These are phyloP conservation scores for Globisporangium solare DNA, from an alignment of 352 stramenopile genomes.

Conservation along the genomic window DNA sequence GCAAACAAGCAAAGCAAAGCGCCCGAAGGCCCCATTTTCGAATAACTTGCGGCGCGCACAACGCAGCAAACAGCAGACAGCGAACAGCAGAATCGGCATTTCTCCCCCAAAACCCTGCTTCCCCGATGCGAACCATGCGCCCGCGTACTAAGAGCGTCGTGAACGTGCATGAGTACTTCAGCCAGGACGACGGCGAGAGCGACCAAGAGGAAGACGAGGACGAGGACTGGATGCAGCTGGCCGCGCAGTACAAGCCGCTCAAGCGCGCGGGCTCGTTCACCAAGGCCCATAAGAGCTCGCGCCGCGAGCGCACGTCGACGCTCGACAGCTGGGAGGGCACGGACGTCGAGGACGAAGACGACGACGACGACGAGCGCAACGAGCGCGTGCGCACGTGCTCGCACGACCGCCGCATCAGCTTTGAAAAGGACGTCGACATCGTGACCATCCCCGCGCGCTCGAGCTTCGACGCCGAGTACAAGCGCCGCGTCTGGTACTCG, in stretches of 20 bases:
- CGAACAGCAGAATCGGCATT: background rate
- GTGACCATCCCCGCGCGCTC: constrained; percentile 65
- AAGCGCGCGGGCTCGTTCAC: constrained; percentile 19
- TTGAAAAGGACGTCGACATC: constrained; percentile 65
- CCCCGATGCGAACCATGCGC: constrained; percentile 37
- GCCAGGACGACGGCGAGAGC: constrained; percentile 39
- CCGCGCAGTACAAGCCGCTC: constrained; percentile 19
- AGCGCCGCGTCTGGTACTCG: constrained; percentile 74
- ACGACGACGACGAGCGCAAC: constrained; percentile 44
- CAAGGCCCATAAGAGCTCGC: constrained; percentile 27
- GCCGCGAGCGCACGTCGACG: constrained; percentile 48
- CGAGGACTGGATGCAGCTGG: constrained; percentile 50
- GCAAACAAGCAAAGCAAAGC: too few species aligned
- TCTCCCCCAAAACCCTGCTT: background rate
- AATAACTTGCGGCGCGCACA: background rate
- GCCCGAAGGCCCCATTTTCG: background rate
- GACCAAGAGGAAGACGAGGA: constrained; percentile 39
- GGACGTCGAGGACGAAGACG: constrained; percentile 43
- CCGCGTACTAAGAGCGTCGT: constrained; percentile 70
- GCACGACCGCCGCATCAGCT: constrained; percentile 74
- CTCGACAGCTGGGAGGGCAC: constrained; percentile 56
- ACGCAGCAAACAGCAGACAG: background rate
- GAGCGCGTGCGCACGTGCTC: constrained; percentile 55
- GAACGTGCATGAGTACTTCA: constrained; percentile 72
- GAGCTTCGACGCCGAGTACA: constrained; percentile 76